These are phyloP conservation scores for Leccinum disarticulatum DNA, from an alignment of 768 basidiomycete species.

Conservation along the genomic window DNA sequence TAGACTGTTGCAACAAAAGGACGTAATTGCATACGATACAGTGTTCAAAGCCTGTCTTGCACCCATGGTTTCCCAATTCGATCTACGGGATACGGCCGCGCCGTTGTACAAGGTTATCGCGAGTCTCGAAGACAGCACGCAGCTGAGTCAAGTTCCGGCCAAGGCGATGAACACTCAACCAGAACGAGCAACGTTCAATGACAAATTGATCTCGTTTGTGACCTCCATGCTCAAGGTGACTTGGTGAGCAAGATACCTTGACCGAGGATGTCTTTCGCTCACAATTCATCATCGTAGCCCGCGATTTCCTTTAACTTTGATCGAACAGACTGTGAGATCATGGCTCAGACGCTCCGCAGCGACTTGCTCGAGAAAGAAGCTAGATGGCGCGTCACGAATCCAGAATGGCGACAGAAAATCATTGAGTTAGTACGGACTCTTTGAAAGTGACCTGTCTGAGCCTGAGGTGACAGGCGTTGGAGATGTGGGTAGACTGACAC, in stretches of 20 bases:
- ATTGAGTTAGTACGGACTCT: too few relatives aligned
- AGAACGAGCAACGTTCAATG: constrained; percentile 28
- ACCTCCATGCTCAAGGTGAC: constrained; percentile 52
- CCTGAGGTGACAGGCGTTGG: too few relatives aligned
- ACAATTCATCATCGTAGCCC: constrained; percentile 40
- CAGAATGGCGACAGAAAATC: constrained; percentile 52
- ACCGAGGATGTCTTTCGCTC: neutral
- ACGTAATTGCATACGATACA: constrained; percentile 58
- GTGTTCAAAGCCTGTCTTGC: constrained; percentile 47
- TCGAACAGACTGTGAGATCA: constrained; percentile 55
- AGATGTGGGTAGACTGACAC: too few relatives aligned
- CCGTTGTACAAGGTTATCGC: constrained; percentile 40
- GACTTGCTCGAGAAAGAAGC: constrained; percentile 45
- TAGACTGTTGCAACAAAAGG: constrained; percentile 52
- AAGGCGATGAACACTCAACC: constrained; percentile 36
- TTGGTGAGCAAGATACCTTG: constrained; percentile 45
- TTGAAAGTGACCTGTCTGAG: too few relatives aligned
- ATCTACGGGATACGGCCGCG: constrained; percentile 34
- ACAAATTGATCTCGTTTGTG: constrained; percentile 54
- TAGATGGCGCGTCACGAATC: constrained; percentile 46
- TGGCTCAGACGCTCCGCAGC: constrained; percentile 40
- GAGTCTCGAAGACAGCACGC: constrained; percentile 40
- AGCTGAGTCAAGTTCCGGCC: constrained; percentile 21
- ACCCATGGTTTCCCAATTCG: constrained; percentile 36
- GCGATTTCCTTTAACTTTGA: constrained; percentile 71